Percentiles rank a stretch among this genome's conserved stretches.
Conservation (phyloP, 306 rosid genomes). For the Cyclanthera cordifolia region DNA sequence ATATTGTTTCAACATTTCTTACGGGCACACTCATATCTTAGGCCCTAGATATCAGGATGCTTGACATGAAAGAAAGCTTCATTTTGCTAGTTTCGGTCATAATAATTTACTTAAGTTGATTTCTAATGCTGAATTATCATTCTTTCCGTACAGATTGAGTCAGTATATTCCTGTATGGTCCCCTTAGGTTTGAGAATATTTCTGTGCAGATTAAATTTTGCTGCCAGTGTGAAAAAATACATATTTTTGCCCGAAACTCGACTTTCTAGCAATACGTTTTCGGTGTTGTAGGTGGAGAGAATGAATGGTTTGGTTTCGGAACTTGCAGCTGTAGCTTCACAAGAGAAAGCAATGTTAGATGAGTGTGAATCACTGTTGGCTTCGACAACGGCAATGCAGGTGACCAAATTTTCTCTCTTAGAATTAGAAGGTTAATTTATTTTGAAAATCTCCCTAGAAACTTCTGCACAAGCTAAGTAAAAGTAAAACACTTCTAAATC, state of each 20-base stretch:
- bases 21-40: neutral
- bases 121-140: neutral
- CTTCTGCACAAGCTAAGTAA: neutral
- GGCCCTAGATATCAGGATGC: neutral
- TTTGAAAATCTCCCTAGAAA: neutral
- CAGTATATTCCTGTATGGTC: neutral
- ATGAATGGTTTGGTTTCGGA: conserved; percentile 62
- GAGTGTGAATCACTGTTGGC: conserved; percentile 72
- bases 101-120: conserved; percentile 3
- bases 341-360: conserved; percentile 74
- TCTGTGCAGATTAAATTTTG: neutral
- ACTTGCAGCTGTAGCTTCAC: conserved; percentile 61
- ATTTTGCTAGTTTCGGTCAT: neutral
- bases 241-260: neutral
- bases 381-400: conserved; percentile 80
- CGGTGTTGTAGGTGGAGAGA: conserved; percentile 48
- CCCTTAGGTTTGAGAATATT: neutral
- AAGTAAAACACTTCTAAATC: too few species aligned
- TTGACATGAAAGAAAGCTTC: neutral
- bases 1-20: neutral
- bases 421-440: neutral
- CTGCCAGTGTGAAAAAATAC: neutral
- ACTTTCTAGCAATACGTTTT: neutral
- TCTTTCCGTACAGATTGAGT: neutral
- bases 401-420: conserved; percentile 19